phyloP scores from a whole-genome alignment of 2,329 filamentous ascomycete genomes.

The Venturia aucupariae region DNA sequence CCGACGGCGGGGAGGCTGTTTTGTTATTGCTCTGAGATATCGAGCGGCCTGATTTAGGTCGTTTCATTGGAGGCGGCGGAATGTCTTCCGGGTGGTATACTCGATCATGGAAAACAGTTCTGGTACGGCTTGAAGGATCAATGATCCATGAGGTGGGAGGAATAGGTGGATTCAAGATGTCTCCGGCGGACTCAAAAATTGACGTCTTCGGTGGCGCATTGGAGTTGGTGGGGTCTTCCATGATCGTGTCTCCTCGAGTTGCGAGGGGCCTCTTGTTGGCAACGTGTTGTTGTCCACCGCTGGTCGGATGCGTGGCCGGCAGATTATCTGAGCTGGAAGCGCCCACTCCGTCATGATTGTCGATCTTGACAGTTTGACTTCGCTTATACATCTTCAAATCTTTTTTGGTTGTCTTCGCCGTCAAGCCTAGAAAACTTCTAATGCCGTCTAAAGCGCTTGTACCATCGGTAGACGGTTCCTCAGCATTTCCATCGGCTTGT shows the following conservation, averaged over 20 bases:
- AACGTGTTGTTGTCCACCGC: neutral
- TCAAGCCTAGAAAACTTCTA: conserved; percentile 64
- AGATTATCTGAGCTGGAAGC: neutral
- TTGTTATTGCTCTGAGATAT: conserved; percentile 24
- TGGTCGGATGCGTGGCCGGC: neutral
- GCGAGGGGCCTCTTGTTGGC: conserved; percentile 28
- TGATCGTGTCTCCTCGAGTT: conserved; percentile 41
- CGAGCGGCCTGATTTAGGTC: conserved; percentile 5
- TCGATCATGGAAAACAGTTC: conserved; percentile 94
- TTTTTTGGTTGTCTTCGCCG: conserved; percentile 56
- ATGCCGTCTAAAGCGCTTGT: conserved; percentile 38
- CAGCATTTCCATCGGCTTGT: conserved; percentile 16
- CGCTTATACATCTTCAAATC: conserved; percentile 51
- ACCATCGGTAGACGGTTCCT: conserved; percentile 19
- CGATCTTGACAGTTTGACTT: conserved; percentile 60
- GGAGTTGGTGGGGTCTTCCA: conserved; percentile 39
- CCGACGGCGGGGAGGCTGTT: neutral
- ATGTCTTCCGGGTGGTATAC: conserved; percentile 93
- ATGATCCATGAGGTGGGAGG: conserved; percentile 74
- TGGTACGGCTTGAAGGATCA: conserved; percentile 69
- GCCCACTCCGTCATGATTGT: conserved; percentile 17
- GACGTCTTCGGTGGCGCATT: conserved; percentile 79
- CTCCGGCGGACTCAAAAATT: conserved; percentile 89
- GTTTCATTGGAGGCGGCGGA: conserved; percentile 59
- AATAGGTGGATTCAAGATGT: conserved; percentile 82